phyloP scores from a whole-genome alignment of 768 basidiomycete species.

The Suillus spraguei region DNA sequence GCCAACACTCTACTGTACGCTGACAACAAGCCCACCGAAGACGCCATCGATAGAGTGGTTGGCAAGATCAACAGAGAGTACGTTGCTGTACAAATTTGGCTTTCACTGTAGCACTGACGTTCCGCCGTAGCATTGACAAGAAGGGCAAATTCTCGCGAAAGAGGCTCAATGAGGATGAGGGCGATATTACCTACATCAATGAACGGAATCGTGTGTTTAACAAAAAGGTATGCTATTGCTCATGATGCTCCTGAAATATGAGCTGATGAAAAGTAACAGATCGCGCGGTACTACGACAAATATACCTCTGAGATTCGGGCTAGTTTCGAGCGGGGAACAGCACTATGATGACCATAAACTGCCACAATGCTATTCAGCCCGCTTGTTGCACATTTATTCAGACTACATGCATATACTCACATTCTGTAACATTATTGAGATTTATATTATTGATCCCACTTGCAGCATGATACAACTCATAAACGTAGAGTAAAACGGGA shows the following conservation, averaged over 20 bases:
- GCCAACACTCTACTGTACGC: conserved; percentile 93
- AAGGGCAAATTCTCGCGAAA: conserved; percentile 90
- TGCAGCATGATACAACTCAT: not conserved
- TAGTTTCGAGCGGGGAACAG: conserved; percentile 97
- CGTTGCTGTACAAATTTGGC: conserved; percentile 34
- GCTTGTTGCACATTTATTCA: not conserved
- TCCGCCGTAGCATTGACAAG: conserved; percentile 72
- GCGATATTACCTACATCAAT: conserved; percentile 99
- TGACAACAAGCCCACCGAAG: conserved; percentile 93
- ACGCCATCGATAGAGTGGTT: conserved; percentile 91
- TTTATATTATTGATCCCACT: not conserved
- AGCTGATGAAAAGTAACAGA: conserved; percentile 44
- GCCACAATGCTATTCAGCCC: not conserved
- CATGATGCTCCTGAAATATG: conserved; percentile 1
- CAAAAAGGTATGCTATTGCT: conserved; percentile 69
- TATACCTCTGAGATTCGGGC: conserved; percentile 96
- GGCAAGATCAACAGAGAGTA: conserved; percentile 93
- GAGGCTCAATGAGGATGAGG: conserved; percentile 87
- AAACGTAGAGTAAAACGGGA: not conserved
- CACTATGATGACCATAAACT: conserved; percentile 48
- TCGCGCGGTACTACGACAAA: conserved; percentile 95
- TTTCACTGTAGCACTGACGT: conserved; percentile 1
- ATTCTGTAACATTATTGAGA: not conserved
- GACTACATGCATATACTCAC: not conserved
- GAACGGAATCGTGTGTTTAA: conserved; percentile 98